Evolutionary conservation across 2,329 filamentous ascomycete genomes (phyloP), one percentile per base, ranked within the genome.

Genomic region (Colletotrichum sp.): DNA sequence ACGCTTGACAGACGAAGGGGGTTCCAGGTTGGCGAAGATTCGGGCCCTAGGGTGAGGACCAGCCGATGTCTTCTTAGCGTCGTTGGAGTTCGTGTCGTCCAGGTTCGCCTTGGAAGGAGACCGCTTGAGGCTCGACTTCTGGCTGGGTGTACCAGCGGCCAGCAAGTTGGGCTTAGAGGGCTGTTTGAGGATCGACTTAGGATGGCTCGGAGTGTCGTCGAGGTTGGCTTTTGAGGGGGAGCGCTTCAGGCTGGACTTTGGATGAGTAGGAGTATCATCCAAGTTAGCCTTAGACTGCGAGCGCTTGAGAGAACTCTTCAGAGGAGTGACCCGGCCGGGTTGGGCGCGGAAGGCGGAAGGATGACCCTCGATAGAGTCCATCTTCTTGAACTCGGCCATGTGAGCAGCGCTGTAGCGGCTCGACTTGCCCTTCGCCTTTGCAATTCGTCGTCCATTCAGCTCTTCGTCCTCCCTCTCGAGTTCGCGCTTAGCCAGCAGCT

Each of bases 351-450:
- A 97, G 18, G 93, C 91, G 13, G 96, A 98, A 10, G 95, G 89
- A 82, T 98, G 96, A 77, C 93, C 93, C 58, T 92, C 95, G 81
- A 98, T 98, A 3, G 96, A 98, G 83, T 98, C 96, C 96, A 98
- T 98, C 88, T 98, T 98, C 86, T 95, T 95, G 87, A 98, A 98
- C 81, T 96, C 91, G 66, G 93, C 92, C 91, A 95, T 94, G 83
- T 98, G 96, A 48, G 91, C 93, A 77, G 95, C 93, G 82, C 95
- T 98, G 86, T 93, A 98, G 61, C 96, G 93, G 65, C 93, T 88
- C 66, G 92, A 90, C 83, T 93, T 96, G 79, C 95, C 93, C 86
- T 93, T 97, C 15, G 96, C 92, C 78, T 92, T 92, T 8, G 94
- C 96, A 81, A 98, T 94, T 84, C 93, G 95, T 78, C 96, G 93